Evolutionary conservation across 805 yeast species (phyloP), one percentile per base, ranked within the genome.

Genomic region (Kurtzmaniella fragi): DNA sequence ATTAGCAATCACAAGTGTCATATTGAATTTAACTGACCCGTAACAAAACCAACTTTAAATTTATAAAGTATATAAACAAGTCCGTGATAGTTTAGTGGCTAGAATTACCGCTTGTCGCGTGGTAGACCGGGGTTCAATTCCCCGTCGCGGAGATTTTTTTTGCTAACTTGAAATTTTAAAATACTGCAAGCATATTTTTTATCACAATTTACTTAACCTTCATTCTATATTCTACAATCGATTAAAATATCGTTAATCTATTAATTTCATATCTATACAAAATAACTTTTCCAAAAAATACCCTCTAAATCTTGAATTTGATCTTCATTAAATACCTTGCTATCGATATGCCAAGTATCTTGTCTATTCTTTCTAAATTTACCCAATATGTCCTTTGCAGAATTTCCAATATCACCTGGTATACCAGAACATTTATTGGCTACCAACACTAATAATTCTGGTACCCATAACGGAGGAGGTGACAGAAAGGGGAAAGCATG

Each of bases 341-440:
- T 75, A 56, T 91, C 99, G 42, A 88, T 77, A 52, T 86, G 95
- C 99, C 99, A 91, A 0, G 97, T 88, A 52, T 91, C 99, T 42
- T 90, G 95, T 47, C 98, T 76, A 5, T 87, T 79, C 65, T 89
- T 89, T 58, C 90, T 91, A 65, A 93, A 93, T 45, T 79, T 82
- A 46, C 95, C 82, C 37, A 91, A 70, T 2, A 78, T 74, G 26
- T 80, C 81, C 59, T 91, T 91, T 5, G 96, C 95, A 1, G 95
- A 76, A 39, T 82, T 77, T 1, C 96, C 96, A 23, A 84, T 78
- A 38, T 80, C 57, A 6, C 97, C 97, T 13, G 81, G 81, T 15
- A 84, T 75, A 12, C 84, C 78, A 2, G 82, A 72, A 2, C 88
- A 81, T 55, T 80, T 80, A 17, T 75, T 76, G 0, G 96, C 89